Percentiles rank a stretch among this genome's conserved stretches.
These are phyloP conservation scores for Russula vinacea DNA, from an alignment of 768 basidiomycete genomes.

Conservation along the genomic window DNA sequence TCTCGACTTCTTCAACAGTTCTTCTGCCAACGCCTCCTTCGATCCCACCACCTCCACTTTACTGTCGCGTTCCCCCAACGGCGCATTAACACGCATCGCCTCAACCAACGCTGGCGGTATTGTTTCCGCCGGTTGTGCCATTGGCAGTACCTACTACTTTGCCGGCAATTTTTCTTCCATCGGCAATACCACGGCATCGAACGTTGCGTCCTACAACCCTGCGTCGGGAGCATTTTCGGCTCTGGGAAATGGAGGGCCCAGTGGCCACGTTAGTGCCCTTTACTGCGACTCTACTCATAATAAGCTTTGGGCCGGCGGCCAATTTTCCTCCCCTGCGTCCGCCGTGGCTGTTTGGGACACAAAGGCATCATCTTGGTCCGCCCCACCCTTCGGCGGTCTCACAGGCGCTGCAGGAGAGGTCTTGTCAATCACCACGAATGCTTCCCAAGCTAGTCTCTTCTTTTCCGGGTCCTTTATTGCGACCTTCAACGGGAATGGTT, in stretches of 20 bases:
- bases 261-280: slow-evolving; percentile 68
- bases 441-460: slow-evolving; percentile 69
- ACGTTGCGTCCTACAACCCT: slow-evolving; percentile 73
- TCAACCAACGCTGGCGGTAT: slow-evolving; percentile 77
- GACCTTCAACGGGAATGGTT: slow-evolving; percentile 55
- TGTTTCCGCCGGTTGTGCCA: slow-evolving; percentile 69
- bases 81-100: slow-evolving; percentile 65
- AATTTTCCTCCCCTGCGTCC: slow-evolving; percentile 62
- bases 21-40: slow-evolving; percentile 49
- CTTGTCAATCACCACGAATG: slow-evolving; percentile 68
- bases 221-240: slow-evolving; percentile 55
- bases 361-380: slow-evolving; percentile 63
- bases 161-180: slow-evolving; percentile 82
- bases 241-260: slow-evolving; percentile 65
- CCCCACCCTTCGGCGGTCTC: slow-evolving; percentile 79
- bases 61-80: slow-evolving; percentile 60
- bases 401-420: slow-evolving; percentile 67
- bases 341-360: slow-evolving; percentile 72
- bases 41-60: slow-evolving; percentile 72
- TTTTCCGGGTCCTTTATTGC: slow-evolving; percentile 89
- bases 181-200: slow-evolving; percentile 53
- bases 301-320: slow-evolving; percentile 78
- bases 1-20: slow-evolving; percentile 68
- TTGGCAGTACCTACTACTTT: slow-evolving; percentile 69
- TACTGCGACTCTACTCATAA: slow-evolving; percentile 68